phyloP scores from a whole-genome alignment of 176 grass and related monocot species.

The Alloteropsis semialata region DNA sequence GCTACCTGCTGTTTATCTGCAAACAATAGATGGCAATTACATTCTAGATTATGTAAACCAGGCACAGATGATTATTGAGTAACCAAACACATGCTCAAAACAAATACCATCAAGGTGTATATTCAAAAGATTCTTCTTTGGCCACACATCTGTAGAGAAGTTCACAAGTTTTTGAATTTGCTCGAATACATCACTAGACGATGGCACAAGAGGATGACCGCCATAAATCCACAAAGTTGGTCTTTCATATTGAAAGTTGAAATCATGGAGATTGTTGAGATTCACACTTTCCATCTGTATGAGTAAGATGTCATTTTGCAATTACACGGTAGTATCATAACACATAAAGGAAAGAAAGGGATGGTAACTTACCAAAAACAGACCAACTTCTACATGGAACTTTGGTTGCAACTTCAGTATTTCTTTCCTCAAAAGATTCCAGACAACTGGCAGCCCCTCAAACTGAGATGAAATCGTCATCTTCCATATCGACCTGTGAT shows the following conservation, averaged over 20 bases:
- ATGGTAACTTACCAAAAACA: conserved; percentile 60
- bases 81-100: conserved; percentile 1
- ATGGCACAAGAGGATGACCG: conserved; percentile 78
- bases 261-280: conserved; percentile 50
- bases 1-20: conserved; percentile 53
- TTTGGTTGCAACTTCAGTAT: conserved; percentile 50
- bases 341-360: conserved; percentile 10
- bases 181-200: conserved; percentile 52
- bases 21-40: conserved; percentile 27
- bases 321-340: conserved; percentile 21
- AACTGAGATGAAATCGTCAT: conserved; percentile 55
- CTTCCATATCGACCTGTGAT: conserved; percentile 84
- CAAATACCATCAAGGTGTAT: conserved; percentile 54
- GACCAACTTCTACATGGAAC: conserved; percentile 46
- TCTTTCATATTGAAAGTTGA: conserved; percentile 50
- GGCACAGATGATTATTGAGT: neutral
- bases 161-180: conserved; percentile 63
- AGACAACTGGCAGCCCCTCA: conserved; percentile 64
- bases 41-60: neutral
- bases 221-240: conserved; percentile 75
- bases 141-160: conserved; percentile 65
- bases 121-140: conserved; percentile 46
- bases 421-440: conserved; percentile 80
- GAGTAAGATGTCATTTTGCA: conserved; percentile 22
- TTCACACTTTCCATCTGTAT: conserved; percentile 63